Conservation (phyloP, 371 early-diverging fungal genomes). For the Choanephora cucurbitarum region DNA sequence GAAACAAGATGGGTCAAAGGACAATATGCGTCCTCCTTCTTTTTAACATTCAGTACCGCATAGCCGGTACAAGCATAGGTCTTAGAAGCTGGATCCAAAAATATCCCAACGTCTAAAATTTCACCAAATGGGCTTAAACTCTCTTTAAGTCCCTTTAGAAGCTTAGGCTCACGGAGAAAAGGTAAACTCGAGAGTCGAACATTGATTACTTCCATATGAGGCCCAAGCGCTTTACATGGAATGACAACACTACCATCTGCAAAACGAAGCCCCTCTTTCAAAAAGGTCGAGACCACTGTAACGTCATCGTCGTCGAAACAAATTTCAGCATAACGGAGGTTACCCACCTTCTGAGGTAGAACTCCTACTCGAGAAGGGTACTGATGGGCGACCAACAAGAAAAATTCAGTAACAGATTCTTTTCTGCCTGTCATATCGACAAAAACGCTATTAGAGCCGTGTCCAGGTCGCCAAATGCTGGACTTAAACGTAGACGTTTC, state of each 20-base stretch:
- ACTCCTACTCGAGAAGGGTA: constrained; percentile 6
- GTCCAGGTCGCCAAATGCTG: constrained; percentile 1
- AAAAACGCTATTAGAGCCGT: neutral
- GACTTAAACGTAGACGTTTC: neutral
- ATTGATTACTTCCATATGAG: neutral
- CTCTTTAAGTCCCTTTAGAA: neutral
- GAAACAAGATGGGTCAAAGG: neutral
- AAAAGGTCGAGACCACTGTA: no score
- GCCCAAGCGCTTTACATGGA: constrained; percentile 1
- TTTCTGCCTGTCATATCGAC: neutral
- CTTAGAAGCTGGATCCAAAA: constrained; percentile 1
- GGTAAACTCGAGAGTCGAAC: neutral
- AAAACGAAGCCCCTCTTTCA: constrained; percentile 1
- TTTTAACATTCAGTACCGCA: neutral
- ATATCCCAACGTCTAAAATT: constrained; percentile 3
- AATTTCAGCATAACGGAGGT: neutral
- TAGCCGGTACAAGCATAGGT: constrained; percentile 6
- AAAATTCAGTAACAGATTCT: neutral
- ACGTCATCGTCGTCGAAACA: neutral
- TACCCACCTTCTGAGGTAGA: neutral
- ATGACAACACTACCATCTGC: neutral
- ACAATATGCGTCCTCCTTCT: neutral
- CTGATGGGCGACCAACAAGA: neutral
- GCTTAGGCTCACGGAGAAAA: neutral
- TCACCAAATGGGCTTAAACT: neutral